Evolutionary conservation across 768 basidiomycete genomes (phyloP).

Genomic region (Hypholoma sublateritium): DNA sequence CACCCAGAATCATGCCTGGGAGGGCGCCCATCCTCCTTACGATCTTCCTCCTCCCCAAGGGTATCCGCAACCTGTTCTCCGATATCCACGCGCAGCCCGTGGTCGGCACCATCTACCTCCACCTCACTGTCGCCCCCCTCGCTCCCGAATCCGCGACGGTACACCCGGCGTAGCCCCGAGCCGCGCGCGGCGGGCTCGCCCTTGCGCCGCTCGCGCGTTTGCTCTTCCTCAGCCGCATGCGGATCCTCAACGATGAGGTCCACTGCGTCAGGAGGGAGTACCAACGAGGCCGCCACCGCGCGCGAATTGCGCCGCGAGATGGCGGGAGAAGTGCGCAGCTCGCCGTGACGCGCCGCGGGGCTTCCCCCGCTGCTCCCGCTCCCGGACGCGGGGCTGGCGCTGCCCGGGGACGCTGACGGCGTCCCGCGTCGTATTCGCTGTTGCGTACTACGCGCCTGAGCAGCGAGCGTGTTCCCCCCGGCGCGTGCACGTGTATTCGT

Average conservation of each 20-base stretch:
- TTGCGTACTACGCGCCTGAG: slow-evolving; percentile 8
- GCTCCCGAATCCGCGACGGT: slow-evolving; percentile 46
- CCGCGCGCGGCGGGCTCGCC: slow-evolving; percentile 56
- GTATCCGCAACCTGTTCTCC: slow-evolving; percentile 39
- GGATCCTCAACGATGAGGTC: slow-evolving; percentile 83
- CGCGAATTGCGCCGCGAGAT: slow-evolving; percentile 32
- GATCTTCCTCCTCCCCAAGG: slow-evolving; percentile 32
- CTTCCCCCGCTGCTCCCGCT: slow-evolving; percentile 27
- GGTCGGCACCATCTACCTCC: slow-evolving; percentile 30
- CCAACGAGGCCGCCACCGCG: slow-evolving; percentile 21
- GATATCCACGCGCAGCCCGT: slow-evolving; percentile 33
- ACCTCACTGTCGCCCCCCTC: slow-evolving; percentile 31
- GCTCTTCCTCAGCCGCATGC: slow-evolving; percentile 51
- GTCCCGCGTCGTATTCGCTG: slow-evolving; percentile 13
- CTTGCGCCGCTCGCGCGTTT: slow-evolving; percentile 52
- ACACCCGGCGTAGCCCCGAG: slow-evolving; percentile 50
- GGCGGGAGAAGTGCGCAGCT: slow-evolving; percentile 28
- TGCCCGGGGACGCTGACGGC: slow-evolving; percentile 17
- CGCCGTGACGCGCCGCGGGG: slow-evolving; percentile 15
- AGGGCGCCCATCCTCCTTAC: slow-evolving; percentile 20
- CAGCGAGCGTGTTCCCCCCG: slow-evolving; percentile 23
- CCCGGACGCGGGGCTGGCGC: slow-evolving; percentile 23
- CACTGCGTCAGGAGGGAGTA: slow-evolving; percentile 72
- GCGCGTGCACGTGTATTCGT: slow-evolving; percentile 27
- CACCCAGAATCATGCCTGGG: slow-evolving; percentile 12